These are phyloP conservation scores for Meyerozyma elateridarum DNA, from an alignment of 1,139 yeast genomes.

Conservation along the genomic window DNA sequence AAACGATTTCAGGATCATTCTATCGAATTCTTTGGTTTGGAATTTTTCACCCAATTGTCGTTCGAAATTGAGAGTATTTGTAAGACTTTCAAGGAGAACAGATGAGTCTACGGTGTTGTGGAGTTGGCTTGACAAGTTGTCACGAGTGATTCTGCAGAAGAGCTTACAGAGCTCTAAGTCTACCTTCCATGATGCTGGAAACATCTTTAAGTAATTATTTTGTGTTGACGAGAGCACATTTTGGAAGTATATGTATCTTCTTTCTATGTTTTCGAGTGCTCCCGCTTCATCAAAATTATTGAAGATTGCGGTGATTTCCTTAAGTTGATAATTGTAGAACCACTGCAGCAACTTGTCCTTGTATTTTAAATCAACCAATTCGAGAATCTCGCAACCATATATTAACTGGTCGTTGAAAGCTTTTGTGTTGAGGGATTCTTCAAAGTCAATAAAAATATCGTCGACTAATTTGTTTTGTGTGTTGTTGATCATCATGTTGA, in stretches of 20 bases:
- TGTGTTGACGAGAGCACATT: conserved; percentile 62
- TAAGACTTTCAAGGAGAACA: conserved; percentile 20
- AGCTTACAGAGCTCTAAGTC: conserved; percentile 52
- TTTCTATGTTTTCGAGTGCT: conserved; percentile 74
- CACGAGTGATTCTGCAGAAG: conserved; percentile 67
- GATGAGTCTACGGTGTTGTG: conserved; percentile 10
- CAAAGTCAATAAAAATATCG: conserved; percentile 74
- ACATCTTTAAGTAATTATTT: conserved; percentile 45
- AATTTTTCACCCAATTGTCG: conserved; percentile 60
- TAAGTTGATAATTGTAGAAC: conserved; percentile 68
- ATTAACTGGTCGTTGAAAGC: conserved; percentile 28
- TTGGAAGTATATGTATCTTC: conserved; percentile 79
- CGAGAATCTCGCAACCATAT: conserved; percentile 71
- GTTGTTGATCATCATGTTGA: conserved; percentile 59
- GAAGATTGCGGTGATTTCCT: conserved; percentile 74
- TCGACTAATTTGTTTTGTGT: conserved; percentile 65
- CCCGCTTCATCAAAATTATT: conserved; percentile 87
- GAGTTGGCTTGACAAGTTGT: conserved; percentile 15
- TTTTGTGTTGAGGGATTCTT: conserved; percentile 31
- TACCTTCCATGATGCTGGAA: conserved; percentile 73
- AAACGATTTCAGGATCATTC: conserved; percentile 65
- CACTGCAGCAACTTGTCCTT: conserved; percentile 63
- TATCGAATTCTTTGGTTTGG: conserved; percentile 36
- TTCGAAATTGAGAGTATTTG: conserved; percentile 64
- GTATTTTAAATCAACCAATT: conserved; percentile 57